Evolutionary conservation across 257 asterid genomes (phyloP), one percentile per base, ranked within the genome.

Genomic region (Ilex asprella): DNA sequence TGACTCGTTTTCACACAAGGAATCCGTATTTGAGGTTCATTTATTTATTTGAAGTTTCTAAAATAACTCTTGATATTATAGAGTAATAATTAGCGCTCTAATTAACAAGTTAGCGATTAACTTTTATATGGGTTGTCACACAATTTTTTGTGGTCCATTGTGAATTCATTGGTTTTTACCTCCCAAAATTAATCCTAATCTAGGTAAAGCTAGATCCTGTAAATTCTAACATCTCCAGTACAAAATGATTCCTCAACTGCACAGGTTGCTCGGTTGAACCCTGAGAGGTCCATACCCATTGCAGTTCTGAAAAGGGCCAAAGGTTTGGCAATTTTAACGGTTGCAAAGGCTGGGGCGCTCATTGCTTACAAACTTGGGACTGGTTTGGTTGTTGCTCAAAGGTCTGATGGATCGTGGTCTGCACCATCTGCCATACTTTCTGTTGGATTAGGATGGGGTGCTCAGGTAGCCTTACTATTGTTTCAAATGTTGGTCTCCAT

Each of bases 381-480:
- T 56, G 99, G 97, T 61, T 76, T 93, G 82, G 99, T 93, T 54
- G 82, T 93, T 71, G 84, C 96, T 66, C 80, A 92, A 67, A 81
- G 92, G 73, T 80, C 95, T 63, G 96, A 93, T 77, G 97, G 99
- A 35, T 87, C 97, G 27, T 93, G 99, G 99, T 93, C 99, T 60
- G 97, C 99, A 67, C 97, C 97, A 64, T 93, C 99, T 70, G 96
- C 97, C 75, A 82, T 93, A 61, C 70, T 81, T 43, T 93, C 97
- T 35, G 83, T 80, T 70, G 99, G 99, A 66, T 73, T 93, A 74
- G 99, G 99, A 63, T 93, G 99, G 96, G 99, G 99, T 62, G 94
- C 99, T 7, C 97, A 93, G 97, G 99, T 89, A 75, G 66, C 56
- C 52, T 68, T 43, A 50, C 9, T 32, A 3, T n/a, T 31, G 29